Percentiles rank a stretch among this genome's conserved stretches.
Conservation (phyloP, 2,329 filamentous ascomycete species). For the Trichoderma sp. region DNA sequence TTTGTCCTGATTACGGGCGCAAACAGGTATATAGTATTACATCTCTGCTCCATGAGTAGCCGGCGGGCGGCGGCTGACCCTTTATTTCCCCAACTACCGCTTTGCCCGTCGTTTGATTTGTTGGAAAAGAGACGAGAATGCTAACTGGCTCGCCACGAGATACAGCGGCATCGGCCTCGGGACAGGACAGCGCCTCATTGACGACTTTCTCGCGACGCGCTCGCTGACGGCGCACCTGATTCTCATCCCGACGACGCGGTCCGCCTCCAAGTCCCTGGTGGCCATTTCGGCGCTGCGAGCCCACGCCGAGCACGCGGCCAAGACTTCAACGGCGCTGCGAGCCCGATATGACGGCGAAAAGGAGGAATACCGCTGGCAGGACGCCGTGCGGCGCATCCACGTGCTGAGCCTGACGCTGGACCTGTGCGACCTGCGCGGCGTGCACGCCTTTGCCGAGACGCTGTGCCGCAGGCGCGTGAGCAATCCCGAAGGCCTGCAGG, state of each 20-base stretch:
- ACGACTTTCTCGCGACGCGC: conserved; percentile 78
- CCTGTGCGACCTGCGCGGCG: conserved; percentile 57
- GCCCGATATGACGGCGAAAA: conserved; percentile 34
- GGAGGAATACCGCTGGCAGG: conserved; percentile 35
- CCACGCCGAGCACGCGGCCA: conserved; percentile 54
- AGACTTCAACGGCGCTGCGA: conserved; percentile 41
- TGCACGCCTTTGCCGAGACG: conserved; percentile 52
- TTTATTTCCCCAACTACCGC: neutral
- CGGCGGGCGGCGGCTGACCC: neutral
- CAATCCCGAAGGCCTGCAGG: conserved; percentile 45
- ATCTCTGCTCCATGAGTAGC: too few relatives aligned
- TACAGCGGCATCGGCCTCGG: conserved; percentile 82
- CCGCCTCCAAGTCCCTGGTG: conserved; percentile 69
- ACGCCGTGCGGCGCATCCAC: conserved; percentile 55
- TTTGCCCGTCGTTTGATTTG: neutral
- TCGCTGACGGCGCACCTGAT: conserved; percentile 69
- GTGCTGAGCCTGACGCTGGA: conserved; percentile 61
- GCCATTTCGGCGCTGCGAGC: conserved; percentile 65
- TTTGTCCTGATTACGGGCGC: conserved; percentile 80
- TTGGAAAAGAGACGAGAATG: neutral
- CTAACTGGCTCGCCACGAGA: conserved; percentile 1
- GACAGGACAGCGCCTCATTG: conserved; percentile 80
- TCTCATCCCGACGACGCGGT: conserved; percentile 82
- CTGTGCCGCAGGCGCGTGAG: conserved; percentile 49
- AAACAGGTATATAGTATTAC: conserved; percentile 69